phyloP scores from a whole-genome alignment of 176 grass and related monocot species.

The Ensete ventricosum region DNA sequence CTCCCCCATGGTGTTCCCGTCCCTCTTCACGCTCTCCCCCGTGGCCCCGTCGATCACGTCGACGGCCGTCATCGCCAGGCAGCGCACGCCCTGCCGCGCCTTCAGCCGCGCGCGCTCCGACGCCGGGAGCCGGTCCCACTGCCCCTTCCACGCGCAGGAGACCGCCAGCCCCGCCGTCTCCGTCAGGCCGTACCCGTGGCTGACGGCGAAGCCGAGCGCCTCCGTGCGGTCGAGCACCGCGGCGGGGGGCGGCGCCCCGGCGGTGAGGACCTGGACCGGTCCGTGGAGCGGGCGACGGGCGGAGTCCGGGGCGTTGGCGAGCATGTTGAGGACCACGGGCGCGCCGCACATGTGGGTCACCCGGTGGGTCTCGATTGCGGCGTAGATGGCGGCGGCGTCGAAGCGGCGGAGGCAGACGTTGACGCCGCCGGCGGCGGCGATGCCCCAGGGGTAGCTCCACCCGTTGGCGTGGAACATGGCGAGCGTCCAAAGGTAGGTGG shows the following conservation, averaged over 20 bases:
- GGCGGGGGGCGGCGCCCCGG: slow-evolving; percentile 62
- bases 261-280: slow-evolving; percentile 45
- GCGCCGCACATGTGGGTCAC: slow-evolving; percentile 80
- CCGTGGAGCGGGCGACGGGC: slow-evolving; percentile 32
- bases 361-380: slow-evolving; percentile 22
- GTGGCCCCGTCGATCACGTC: slow-evolving; percentile 47
- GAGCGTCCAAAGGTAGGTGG: slow-evolving; percentile 78
- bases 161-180: slow-evolving; percentile 45
- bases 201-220: slow-evolving; percentile 52
- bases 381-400: slow-evolving; percentile 34
- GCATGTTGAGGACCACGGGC: slow-evolving; percentile 84
- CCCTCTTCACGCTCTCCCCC: slow-evolving; percentile 32
- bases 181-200: slow-evolving; percentile 74
- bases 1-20: slow-evolving; percentile 57
- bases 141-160: slow-evolving; percentile 68
- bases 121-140: slow-evolving; percentile 55
- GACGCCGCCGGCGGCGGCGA: slow-evolving; percentile 64
- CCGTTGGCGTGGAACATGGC: slow-evolving; percentile 94
- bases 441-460: slow-evolving; percentile 79
- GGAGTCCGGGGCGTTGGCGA: slow-evolving; percentile 46
- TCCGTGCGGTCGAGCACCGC: slow-evolving; percentile 52
- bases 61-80: slow-evolving; percentile 26
- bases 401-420: slow-evolving; percentile 75
- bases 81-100: slow-evolving; percentile 63
- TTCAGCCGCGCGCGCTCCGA: slow-evolving; percentile 63